Percentiles rank a stretch among this genome's conserved stretches.
Evolutionary conservation across 306 rosid species (phyloP).

Genomic region (Cicer yamashitae): DNA sequence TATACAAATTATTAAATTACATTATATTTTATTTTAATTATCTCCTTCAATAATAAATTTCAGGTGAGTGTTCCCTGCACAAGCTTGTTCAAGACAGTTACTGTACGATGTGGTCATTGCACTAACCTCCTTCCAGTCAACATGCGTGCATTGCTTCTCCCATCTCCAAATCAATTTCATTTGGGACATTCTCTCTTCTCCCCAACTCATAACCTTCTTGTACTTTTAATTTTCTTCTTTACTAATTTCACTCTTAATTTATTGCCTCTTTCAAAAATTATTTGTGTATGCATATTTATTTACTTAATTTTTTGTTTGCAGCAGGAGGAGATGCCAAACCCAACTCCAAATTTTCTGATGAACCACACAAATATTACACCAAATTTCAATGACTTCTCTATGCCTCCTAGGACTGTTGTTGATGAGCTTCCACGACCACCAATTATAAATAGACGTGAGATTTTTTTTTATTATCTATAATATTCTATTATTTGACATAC

Average conservation of each 20-base stretch:
- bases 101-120: conserved; percentile 99
- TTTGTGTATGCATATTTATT: too few relatives aligned
- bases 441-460: conserved; percentile 80
- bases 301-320: not conserved
- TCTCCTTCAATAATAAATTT: not conserved
- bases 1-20: too few relatives aligned
- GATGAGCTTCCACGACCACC: conserved; percentile 86
- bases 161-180: conserved; percentile 85
- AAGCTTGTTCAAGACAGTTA: conserved; percentile 93
- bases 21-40: not conserved
- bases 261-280: not conserved
- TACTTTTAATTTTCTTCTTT: not conserved
- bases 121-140: conserved; percentile 90
- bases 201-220: conserved; percentile 79
- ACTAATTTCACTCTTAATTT: not conserved
- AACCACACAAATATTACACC: conserved; percentile 58
- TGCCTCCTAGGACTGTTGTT: conserved; percentile 60
- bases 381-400: conserved; percentile 54
- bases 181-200: conserved; percentile 82
- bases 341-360: conserved; percentile 66
- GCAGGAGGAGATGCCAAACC: conserved; percentile 83
- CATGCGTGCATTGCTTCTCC: conserved; percentile 87
- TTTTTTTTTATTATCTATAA: not conserved
- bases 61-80: conserved; percentile 96
- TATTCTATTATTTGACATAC: not conserved